Conservation (phyloP, 1,139 yeast species). For the Yamadazyma diospyri region DNA sequence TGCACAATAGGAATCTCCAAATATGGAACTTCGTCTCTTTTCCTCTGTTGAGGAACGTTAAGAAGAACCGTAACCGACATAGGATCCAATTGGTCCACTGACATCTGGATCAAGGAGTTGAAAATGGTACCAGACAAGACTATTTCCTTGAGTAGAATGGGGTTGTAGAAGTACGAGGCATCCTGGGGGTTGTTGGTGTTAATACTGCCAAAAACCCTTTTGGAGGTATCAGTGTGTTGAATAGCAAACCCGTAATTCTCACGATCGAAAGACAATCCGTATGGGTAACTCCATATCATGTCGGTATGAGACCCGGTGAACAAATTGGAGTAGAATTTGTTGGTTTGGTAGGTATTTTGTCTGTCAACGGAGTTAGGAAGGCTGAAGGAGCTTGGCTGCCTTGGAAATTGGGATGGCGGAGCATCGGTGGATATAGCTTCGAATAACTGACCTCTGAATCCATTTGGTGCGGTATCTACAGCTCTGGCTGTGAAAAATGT, state of each 20-base stretch:
- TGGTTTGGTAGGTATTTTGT: conserved; percentile 55
- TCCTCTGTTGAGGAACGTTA: conserved; percentile 7
- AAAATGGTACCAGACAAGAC: conserved; percentile 25
- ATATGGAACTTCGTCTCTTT: conserved; percentile 8
- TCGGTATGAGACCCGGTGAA: conserved; percentile 57
- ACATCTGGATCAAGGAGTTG: conserved; percentile 26
- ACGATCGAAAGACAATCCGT: conserved; percentile 46
- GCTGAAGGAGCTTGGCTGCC: conserved; percentile 47
- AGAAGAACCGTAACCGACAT: conserved; percentile 27
- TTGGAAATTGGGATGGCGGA: conserved; percentile 49
- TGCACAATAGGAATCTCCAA: conserved; percentile 47
- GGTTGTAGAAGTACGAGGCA: conserved; percentile 39
- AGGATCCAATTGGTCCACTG: conserved; percentile 47
- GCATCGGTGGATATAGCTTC: conserved; percentile 42
- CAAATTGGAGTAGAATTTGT: conserved; percentile 75
- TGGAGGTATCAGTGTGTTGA: conserved; percentile 53
- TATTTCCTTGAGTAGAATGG: conserved; percentile 24
- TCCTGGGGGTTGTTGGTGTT: conserved; percentile 35
- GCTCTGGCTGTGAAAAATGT: conserved; percentile 4
- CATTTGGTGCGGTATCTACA: conserved; percentile 5
- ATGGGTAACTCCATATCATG: conserved; percentile 73
- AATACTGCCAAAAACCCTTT: conserved; percentile 60
- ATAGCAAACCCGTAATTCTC: conserved; percentile 68
- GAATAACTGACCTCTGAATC: conserved; percentile 39
- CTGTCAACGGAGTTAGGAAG: conserved; percentile 45